These are phyloP conservation scores for Boletus rex-veris DNA, from an alignment of 768 basidiomycete species.

Conservation along the genomic window DNA sequence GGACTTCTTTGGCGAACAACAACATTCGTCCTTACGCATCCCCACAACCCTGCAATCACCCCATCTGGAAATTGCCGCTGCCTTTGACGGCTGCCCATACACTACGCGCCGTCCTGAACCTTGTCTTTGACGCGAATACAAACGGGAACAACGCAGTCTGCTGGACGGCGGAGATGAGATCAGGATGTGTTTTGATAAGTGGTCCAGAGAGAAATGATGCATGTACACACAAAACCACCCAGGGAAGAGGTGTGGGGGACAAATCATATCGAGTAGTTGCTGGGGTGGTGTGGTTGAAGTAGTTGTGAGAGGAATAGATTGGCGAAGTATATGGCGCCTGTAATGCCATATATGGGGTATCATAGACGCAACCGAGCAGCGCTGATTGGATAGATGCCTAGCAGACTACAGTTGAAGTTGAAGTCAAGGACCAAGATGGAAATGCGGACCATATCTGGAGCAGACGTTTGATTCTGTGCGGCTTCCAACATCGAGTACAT, in stretches of 20 bases:
- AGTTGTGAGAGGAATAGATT: slow-evolving; percentile 41
- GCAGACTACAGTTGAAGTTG: neutral
- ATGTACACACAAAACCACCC: slow-evolving; percentile 52
- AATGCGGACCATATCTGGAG: slow-evolving; percentile 34
- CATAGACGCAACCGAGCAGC: slow-evolving; percentile 65
- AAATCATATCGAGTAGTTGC: slow-evolving; percentile 24
- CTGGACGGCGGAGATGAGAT: slow-evolving; percentile 36
- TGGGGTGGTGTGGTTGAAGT: slow-evolving; percentile 15
- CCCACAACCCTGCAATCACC: slow-evolving; percentile 55
- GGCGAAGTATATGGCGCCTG: slow-evolving; percentile 61
- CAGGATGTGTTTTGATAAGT: slow-evolving; percentile 35
- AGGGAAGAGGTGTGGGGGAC: slow-evolving; percentile 42
- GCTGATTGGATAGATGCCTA: slow-evolving; percentile 61
- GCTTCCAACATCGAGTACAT: slow-evolving; percentile 43
- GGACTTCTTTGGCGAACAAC: slow-evolving; percentile 23
- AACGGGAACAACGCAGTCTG: slow-evolving; percentile 65
- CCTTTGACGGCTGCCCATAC: slow-evolving; percentile 70
- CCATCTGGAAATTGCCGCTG: slow-evolving; percentile 24
- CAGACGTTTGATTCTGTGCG: slow-evolving; percentile 19
- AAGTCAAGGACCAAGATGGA: neutral
- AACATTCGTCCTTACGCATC: slow-evolving; percentile 36
- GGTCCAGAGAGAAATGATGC: slow-evolving; percentile 51
- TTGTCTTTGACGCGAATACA: slow-evolving; percentile 68
- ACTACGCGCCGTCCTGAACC: slow-evolving; percentile 59
- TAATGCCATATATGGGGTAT: slow-evolving; percentile 60